Base-by-base conservation (phyloP, 163 green algal species). In the Prototheca cutis region DNA sequence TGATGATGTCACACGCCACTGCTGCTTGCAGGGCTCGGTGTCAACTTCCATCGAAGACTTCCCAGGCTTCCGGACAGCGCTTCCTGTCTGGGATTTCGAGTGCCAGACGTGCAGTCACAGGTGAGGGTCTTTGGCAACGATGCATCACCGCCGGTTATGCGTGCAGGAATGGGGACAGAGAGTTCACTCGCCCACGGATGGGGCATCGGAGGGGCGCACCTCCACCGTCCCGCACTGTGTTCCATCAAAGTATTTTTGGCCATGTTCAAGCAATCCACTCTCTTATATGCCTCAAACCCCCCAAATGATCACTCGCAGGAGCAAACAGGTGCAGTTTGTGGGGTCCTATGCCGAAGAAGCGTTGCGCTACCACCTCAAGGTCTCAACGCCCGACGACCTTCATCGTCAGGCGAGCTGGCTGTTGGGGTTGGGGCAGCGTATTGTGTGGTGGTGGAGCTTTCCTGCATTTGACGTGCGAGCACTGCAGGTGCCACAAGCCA, bases 271-370 rank as follows among this genome's bases (percentile, higher is more conserved):
- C 13, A 45, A 10, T 45, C 36, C 36, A 45, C 36, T 15, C 17
- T 45, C 36, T 15, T 45, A 15, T 45, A 45, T 15, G 36, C 13
- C n/a, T n/a, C n/a, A n/a, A n/a, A n/a, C n/a, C n/a, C n/a, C n/a
- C 36, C 36, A 45, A 45, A 21, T 13, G 13, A 21, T 45, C 10
- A 24, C 10, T 51, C 42, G 17, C 42, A 51, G 42, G 17, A 51
- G 42, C 42, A 51, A 51, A 51, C 42, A 89, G 65, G 63, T 86
- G 48, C 71, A 84, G 40, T 81, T 84, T 49, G 66, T 73, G 15
- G 78, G 74, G 15, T 40, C 58, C 27, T 73, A 75, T 53, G 73
- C 61, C 13, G 62, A 70, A 17, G 48, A 69, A 34, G 81, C 80
- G 27, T 49, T 76, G 28, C 61, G 57, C 6, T 70, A 78, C 61